Percentiles rank a stretch among this genome's conserved stretches.
Conservation (phyloP, 176 grass and related monocot genomes). For the Carex parvula region DNA sequence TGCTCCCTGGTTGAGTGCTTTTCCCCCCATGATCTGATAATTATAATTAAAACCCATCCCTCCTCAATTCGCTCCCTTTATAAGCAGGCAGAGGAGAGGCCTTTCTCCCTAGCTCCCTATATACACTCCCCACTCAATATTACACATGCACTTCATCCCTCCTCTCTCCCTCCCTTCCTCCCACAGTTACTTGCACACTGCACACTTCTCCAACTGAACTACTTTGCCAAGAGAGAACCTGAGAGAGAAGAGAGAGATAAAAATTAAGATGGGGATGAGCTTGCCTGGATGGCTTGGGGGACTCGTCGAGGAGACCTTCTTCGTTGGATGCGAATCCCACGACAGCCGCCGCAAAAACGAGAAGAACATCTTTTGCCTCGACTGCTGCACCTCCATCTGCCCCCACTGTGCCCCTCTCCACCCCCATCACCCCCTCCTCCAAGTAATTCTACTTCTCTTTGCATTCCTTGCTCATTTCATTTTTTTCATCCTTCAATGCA, state of each 20-base stretch:
- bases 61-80: conserved; percentile 9
- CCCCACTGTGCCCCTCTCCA: conserved; percentile 62
- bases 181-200: too few species aligned
- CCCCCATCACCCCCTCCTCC: conserved; percentile 65
- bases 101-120: too few species aligned
- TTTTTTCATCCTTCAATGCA: neutral
- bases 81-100: neutral
- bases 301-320: conserved; percentile 77
- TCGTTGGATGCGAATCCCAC: conserved; percentile 59
- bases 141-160: too few species aligned
- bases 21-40: neutral
- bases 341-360: conserved; percentile 76
- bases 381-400: conserved; percentile 81
- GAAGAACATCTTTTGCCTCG: conserved; percentile 92
- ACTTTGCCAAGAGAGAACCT: too few species aligned
- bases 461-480: neutral
- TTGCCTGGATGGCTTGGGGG: conserved; percentile 52
- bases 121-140: too few species aligned
- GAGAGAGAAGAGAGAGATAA: too few species aligned
- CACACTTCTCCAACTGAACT: too few species aligned
- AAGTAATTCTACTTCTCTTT: conserved; percentile 25
- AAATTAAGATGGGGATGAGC: conserved; percentile 41
- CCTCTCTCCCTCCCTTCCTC: too few species aligned
- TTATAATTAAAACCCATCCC: neutral
- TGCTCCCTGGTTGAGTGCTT: neutral